Evolutionary conservation across 768 basidiomycete species (phyloP), one percentile per base, ranked within the genome.

Genomic region (Agaricus bisporus): DNA sequence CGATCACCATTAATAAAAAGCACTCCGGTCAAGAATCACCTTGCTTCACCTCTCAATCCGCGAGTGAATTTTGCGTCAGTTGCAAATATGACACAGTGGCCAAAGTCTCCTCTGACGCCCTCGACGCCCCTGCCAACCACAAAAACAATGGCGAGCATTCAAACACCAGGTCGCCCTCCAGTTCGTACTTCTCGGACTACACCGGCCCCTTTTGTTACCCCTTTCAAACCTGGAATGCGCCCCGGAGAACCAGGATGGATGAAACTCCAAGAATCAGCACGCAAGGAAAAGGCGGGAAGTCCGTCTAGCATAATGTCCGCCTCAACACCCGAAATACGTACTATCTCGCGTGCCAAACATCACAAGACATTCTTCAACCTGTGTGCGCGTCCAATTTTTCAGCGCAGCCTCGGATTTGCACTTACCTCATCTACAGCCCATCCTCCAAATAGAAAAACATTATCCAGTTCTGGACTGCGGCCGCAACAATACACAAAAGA

Each of bases 141-240:
- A 29, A 15, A 45, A 25, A 42, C 39, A 41, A 38, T 51, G 3
- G 26, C 56, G 22, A 42, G 47, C 15, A 41, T 44, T 42, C 41
- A 39, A 41, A 54, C 47, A 4, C 47, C 45, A 32, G 22, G 22
- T 26, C 43, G 29, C 26, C 4, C 32, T 26, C 20, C 44, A 15
- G 38, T 37, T 15, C 41, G 42, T n/a, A 32, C 29, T 10, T 28
- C 46, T 18, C 46, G 53, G 15, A 42, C 44, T 28, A 65, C 66
- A 5, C 66, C 73, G 32, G 67, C 71, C 9, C 71, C 71, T n/a
- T 85, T 85, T 56, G 66, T 76, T 6, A 85, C 83, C 1, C 84
- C 84, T 0, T 86, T 87, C 63, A 87, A 85, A 60, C 49, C 65
- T 5, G 78, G 76, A 25, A 70, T 77, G 69, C 70, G 68, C 56